Percentiles rank a stretch among this genome's conserved stretches.
Conservation (phyloP, 305 asterid species). For the Euphrasia arctica region DNA sequence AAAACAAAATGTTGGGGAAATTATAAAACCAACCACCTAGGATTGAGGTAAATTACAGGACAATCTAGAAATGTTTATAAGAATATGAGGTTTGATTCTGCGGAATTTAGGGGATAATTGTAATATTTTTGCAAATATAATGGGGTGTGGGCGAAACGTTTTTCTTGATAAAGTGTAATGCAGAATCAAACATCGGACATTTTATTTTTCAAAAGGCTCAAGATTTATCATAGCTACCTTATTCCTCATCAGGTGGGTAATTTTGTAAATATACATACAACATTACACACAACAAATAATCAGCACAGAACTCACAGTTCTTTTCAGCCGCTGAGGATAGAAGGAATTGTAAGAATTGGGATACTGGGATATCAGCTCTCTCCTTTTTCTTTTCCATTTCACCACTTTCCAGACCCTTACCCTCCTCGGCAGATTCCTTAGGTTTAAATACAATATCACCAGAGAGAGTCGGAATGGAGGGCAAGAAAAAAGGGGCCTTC, state of each 20-base stretch:
- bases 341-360: conserved; percentile 66
- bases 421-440: conserved; percentile 38
- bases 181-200: too few relatives aligned
- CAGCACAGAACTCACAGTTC: conserved; percentile 52
- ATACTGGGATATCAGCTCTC: conserved; percentile 40
- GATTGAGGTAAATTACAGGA: too few relatives aligned
- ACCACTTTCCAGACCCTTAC: conserved; percentile 38
- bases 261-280: not conserved
- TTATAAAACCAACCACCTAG: not conserved
- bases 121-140: too few relatives aligned
- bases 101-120: too few relatives aligned
- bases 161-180: too few relatives aligned
- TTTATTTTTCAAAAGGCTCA: too few relatives aligned
- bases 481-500: conserved; percentile 89
- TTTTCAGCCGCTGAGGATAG: conserved; percentile 44
- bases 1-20: conserved; percentile 2
- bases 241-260: too few relatives aligned
- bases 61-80: too few relatives aligned
- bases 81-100: too few relatives aligned
- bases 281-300: not conserved
- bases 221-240: too few relatives aligned
- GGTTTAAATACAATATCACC: conserved; percentile 82
- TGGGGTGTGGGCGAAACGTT: too few relatives aligned
- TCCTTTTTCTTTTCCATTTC: conserved; percentile 30
- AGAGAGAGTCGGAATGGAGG: conserved; percentile 78